Evolutionary conservation across 2,329 filamentous ascomycete species (phyloP).

Genomic region (Ophiostoma perfectum): DNA sequence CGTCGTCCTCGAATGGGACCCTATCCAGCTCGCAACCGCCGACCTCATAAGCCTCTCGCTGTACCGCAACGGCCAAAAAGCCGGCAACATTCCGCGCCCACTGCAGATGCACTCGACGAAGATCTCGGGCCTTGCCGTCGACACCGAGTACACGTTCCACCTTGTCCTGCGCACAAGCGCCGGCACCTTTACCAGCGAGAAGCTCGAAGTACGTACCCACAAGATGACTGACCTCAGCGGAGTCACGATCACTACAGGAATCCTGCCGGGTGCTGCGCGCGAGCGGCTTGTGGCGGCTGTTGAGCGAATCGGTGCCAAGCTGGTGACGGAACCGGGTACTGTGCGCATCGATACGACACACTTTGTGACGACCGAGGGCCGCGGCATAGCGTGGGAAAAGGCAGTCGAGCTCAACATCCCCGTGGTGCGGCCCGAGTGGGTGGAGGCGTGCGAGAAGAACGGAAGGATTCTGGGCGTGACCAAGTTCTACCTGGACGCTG

Average conservation of each 20-base stretch:
- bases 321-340: conserved; percentile 57
- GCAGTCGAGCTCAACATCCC: conserved; percentile 97
- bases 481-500: conserved; percentile 90
- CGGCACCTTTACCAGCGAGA: conserved; percentile 78
- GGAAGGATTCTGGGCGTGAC: conserved; percentile 90
- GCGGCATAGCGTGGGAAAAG: conserved; percentile 89
- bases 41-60: conserved; percentile 83
- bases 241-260: conserved; percentile 87
- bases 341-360: conserved; percentile 97
- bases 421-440: conserved; percentile 93
- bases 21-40: conserved; percentile 85
- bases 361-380: conserved; percentile 92
- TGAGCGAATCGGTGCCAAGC: conserved; percentile 84
- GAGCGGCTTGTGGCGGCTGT: conserved; percentile 71
- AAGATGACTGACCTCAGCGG: conserved; percentile 98
- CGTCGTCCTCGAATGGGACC: conserved; percentile 96
- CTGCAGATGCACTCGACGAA: conserved; percentile 89
- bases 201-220: conserved; percentile 81
- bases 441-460: conserved; percentile 90
- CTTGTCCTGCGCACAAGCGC: conserved; percentile 85
- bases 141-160: conserved; percentile 94
- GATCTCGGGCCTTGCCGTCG: conserved; percentile 91
- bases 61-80: conserved; percentile 94
- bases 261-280: conserved; percentile 67
- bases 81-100: conserved; percentile 85